Conservation (phyloP, 768 basidiomycete species). For the Phanerodontia chrysosporium region DNA sequence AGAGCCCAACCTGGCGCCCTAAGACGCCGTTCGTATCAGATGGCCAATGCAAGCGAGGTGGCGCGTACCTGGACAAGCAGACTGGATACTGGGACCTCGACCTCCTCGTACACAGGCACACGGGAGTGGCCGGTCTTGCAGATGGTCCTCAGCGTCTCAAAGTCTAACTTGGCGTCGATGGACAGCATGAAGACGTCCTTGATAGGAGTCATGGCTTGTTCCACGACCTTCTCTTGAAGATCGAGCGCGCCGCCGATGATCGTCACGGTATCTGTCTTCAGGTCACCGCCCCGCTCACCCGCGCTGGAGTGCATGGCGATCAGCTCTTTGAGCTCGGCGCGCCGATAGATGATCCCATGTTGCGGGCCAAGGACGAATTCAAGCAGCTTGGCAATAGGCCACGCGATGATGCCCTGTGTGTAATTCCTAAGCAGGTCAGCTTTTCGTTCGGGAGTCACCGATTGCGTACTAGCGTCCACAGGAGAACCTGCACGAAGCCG, state of each 20-base stretch:
- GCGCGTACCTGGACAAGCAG: constrained; percentile 11
- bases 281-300: constrained; percentile 76
- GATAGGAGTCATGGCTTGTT: constrained; percentile 77
- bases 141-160: constrained; percentile 71
- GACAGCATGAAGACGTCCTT: constrained; percentile 82
- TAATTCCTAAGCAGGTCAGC: too few species aligned
- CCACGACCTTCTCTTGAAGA: constrained; percentile 66
- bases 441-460: too few species aligned
- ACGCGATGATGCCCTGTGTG: constrained; percentile 73
- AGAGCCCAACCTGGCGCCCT: not conserved
- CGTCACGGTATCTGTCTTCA: constrained; percentile 81
- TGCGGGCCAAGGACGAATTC: constrained; percentile 67
- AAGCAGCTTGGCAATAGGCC: constrained; percentile 83
- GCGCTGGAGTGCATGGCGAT: constrained; percentile 82
- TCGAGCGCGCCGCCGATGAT: constrained; percentile 90
- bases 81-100: constrained; percentile 51
- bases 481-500: constrained; percentile 57
- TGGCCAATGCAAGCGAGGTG: too few species aligned
- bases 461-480: constrained; percentile 57
- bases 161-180: constrained; percentile 80
- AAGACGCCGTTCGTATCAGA: too few species aligned
- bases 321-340: constrained; percentile 79
- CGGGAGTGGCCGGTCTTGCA: constrained; percentile 81
- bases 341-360: constrained; percentile 88
- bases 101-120: constrained; percentile 79